Base-by-base conservation (phyloP, 768 basidiomycete species). In the Lactifluus hygrophoroides region DNA sequence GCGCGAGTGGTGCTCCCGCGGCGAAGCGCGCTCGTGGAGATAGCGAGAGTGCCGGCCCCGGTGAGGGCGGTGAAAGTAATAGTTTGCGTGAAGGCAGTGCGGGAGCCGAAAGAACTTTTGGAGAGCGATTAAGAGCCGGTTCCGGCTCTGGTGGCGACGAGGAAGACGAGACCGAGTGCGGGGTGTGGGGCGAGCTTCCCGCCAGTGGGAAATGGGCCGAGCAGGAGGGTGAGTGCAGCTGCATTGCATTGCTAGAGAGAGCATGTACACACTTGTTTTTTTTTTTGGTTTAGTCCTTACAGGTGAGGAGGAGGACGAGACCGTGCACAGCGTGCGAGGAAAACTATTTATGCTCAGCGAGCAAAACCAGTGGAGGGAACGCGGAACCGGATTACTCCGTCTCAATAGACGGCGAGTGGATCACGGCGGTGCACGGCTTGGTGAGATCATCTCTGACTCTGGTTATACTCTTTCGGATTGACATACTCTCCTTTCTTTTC, bases 231-330 rank as follows among this genome's bases (percentile, higher is more conserved):
- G 54, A 59, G 80, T 71, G 1, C 30, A 44, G 19, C 35, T 45
- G 30, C 14, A 51, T 55, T 57, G 35, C 30, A 35, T 19, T 48
- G 11, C 40, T 35, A 2, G 48, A 19, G 40, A 50, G 42, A 7
- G 21, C 17, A 28, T 27, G 4, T 13, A 43, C 11, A 44, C 14
- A 16, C 25, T 32, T 14, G 19, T 47, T 45, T 42, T n/a, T n/a
- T 17, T 16, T 32, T 43, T n/a, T 13, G 43, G 34, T 64, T 17
- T 61, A 88, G 87, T 86, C 37, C 69, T 77, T 45, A 91, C 89
- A 3, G 89, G 89, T 9, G 89, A 91, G 70, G 89, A 91, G 68
- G 86, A 88, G 21, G 89, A 91, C 65, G 80, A 85, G 55, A 88
- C 85, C 6, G 70, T 89, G 48, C 80, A 82, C 69, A 85, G 87